These are phyloP conservation scores for Globisporangium okanoganense DNA, from an alignment of 352 stramenopile species.

Conservation along the genomic window DNA sequence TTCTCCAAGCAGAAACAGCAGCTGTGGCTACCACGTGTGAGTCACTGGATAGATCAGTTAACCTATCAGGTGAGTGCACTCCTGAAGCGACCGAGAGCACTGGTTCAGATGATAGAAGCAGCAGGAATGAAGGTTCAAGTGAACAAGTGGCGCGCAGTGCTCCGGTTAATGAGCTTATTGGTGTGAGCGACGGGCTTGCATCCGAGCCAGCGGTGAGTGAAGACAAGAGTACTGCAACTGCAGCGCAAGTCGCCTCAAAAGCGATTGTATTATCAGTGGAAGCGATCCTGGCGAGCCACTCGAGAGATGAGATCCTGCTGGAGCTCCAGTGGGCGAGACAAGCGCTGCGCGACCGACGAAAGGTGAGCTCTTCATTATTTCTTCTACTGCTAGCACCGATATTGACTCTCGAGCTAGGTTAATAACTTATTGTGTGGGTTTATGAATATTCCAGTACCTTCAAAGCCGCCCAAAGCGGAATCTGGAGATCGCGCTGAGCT, in stretches of 20 bases:
- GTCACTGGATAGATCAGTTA: background rate
- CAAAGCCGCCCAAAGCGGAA: constrained; percentile 20
- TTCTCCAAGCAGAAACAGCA: constrained; percentile 8
- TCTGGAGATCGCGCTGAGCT: constrained; percentile 8
- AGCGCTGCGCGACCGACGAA: constrained; percentile 41
- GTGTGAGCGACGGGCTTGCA: background rate
- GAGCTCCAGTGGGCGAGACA: constrained; percentile 54
- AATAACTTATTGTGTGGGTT: background rate
- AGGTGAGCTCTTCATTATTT: constrained; percentile 19
- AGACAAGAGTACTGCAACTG: background rate
- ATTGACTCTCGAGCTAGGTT: background rate
- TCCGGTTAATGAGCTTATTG: background rate
- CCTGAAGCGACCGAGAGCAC: background rate
- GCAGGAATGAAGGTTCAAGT: background rate
- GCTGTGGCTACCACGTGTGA: background rate
- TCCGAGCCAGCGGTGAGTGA: background rate
- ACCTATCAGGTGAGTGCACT: constrained; percentile 15
- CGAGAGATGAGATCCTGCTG: constrained; percentile 40
- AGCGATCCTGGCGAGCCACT: constrained; percentile 42
- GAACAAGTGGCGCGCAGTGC: background rate
- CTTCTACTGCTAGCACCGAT: background rate
- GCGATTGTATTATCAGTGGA: constrained; percentile 18
- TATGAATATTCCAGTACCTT: constrained; percentile 26
- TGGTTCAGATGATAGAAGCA: background rate
- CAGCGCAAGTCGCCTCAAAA: background rate